phyloP scores from a whole-genome alignment of 768 basidiomycete genomes.

The Imleria badia region DNA sequence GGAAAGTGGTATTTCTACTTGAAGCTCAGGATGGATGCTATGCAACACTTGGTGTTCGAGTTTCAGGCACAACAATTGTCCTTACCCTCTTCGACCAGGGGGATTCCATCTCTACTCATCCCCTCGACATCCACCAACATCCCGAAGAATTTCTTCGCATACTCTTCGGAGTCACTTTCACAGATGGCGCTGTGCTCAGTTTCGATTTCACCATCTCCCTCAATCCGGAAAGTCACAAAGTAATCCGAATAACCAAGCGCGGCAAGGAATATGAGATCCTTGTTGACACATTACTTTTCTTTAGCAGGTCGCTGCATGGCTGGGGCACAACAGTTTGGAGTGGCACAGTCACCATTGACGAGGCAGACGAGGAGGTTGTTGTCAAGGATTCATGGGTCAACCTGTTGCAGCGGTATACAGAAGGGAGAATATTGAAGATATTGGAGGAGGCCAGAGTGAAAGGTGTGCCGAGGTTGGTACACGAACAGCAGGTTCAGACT shows the following conservation, averaged over 20 bases:
- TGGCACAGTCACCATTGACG: no score
- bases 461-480: no score
- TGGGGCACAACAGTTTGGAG: no score
- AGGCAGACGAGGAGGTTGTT: neutral
- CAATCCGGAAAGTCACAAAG: neutral
- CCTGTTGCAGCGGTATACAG: neutral
- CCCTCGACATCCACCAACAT: neutral
- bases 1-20: neutral
- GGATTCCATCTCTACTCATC: no score
- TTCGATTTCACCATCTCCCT: neutral
- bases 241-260: neutral
- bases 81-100: no score
- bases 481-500: no score
- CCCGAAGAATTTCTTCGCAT: neutral
- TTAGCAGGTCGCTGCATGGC: no score
- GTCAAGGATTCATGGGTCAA: neutral
- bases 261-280: neutral
- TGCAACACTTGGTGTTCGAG: neutral
- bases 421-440: neutral
- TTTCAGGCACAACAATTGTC: no score
- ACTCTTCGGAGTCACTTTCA: neutral
- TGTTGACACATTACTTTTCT: no score
- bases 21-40: constrained; percentile 3
- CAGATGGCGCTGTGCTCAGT: neutral
- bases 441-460: neutral